Percentiles rank a stretch among this genome's conserved stretches.
Evolutionary conservation across 305 asterid species (phyloP).

Genomic region (Euphrasia arctica): DNA sequence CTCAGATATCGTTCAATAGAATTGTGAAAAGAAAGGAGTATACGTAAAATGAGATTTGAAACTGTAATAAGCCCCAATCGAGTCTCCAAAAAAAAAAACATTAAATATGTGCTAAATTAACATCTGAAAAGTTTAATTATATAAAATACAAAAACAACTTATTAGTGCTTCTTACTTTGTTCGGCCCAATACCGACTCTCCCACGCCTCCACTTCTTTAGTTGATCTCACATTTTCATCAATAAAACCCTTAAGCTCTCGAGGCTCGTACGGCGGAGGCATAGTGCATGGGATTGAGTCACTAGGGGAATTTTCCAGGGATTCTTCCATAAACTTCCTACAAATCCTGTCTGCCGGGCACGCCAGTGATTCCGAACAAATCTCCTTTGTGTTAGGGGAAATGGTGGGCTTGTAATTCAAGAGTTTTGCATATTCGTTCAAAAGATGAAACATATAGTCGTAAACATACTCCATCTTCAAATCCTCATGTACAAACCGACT

Average conservation of each 20-base stretch:
- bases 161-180: constrained; percentile 28
- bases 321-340: constrained; percentile 71
- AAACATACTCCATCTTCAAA: constrained; percentile 66
- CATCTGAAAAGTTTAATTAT: not conserved
- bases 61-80: not conserved
- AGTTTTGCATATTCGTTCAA: constrained; percentile 70
- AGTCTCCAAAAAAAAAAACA: not conserved
- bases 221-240: constrained; percentile 40
- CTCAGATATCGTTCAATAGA: no score
- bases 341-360: constrained; percentile 46
- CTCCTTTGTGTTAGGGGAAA: constrained; percentile 56
- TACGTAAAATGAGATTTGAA: no score
- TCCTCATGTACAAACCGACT: constrained; percentile 68
- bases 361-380: constrained; percentile 66
- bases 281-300: constrained; percentile 50
- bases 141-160: not conserved
- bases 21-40: no score
- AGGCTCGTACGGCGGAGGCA: constrained; percentile 69
- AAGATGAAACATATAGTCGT: constrained; percentile 76
- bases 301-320: constrained; percentile 66
- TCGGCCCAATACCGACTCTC: constrained; percentile 60
- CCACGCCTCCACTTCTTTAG: constrained; percentile 58
- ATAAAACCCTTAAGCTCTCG: constrained; percentile 43
- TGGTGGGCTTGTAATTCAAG: constrained; percentile 54
- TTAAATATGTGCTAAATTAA: not conserved